Conservation (phyloP, 352 stramenopile species). For the Thraustochytrium sp. region DNA sequence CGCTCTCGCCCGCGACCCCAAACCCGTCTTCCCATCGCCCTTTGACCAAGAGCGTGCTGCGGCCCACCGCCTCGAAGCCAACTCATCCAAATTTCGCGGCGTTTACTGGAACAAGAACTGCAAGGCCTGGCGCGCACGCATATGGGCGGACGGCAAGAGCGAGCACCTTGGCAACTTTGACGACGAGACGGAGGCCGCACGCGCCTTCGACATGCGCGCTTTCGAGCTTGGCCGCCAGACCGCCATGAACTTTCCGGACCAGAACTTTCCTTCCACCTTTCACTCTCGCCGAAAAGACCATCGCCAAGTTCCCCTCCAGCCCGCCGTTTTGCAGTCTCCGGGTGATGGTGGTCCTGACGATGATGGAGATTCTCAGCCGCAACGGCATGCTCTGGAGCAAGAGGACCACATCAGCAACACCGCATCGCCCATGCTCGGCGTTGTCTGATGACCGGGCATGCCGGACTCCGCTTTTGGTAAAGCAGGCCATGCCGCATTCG, state of each 20-base stretch:
- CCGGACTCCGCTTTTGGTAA: too few species aligned
- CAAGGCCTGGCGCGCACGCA: constrained; percentile 32
- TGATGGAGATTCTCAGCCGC: too few species aligned
- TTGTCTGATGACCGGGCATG: too few species aligned
- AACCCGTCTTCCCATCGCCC: not conserved
- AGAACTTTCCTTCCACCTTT: not conserved
- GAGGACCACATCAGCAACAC: too few species aligned
- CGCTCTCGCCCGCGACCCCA: not conserved
- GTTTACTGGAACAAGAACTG: constrained; percentile 45
- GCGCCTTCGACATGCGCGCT: constrained; percentile 19
- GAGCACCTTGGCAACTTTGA: constrained; percentile 44
- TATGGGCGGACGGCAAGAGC: not conserved
- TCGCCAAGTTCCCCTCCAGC: too few species aligned
- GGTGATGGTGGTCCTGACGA: too few species aligned
- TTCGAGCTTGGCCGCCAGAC: not conserved
- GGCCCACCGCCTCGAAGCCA: not conserved
- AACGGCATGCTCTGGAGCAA: too few species aligned
- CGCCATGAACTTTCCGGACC: constrained; percentile 18
- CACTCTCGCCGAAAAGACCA: not conserved
- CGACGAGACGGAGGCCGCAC: constrained; percentile 24
- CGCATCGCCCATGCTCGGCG: too few species aligned
- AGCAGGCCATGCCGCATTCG: too few species aligned
- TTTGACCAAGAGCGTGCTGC: not conserved
- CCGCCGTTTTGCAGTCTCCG: too few species aligned
- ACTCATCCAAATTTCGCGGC: not conserved